A percentile compares a stretch with the other conserved stretches of the same genome.
Evolutionary conservation across 2,329 filamentous ascomycete species (phyloP).

Genomic region (Magnaporthales sp.): DNA sequence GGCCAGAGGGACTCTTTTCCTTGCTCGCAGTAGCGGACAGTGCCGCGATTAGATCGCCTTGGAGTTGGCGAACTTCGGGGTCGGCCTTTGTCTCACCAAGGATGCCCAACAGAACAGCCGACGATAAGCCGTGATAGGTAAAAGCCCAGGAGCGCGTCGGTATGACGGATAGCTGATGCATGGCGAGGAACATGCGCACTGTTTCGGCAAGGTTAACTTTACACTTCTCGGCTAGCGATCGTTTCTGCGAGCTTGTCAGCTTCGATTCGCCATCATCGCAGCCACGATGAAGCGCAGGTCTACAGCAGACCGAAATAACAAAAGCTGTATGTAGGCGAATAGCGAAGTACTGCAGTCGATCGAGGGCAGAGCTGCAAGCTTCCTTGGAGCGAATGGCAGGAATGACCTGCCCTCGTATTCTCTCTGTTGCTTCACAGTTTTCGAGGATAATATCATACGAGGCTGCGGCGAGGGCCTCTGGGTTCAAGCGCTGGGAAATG

Average conservation of each 20-base stretch:
- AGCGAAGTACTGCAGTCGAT: conserved; percentile 55
- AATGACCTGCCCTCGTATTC: conserved; percentile 36
- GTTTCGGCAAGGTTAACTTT: conserved; percentile 56
- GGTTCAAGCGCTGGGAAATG: conserved; percentile 48
- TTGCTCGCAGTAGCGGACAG: conserved; percentile 57
- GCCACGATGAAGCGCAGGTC: conserved; percentile 47
- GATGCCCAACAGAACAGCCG: conserved; percentile 55
- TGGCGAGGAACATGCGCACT: conserved; percentile 59
- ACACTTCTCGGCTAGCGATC: conserved; percentile 46
- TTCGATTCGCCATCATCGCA: conserved; percentile 28
- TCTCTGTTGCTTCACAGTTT: conserved; percentile 46
- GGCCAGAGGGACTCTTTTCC: conserved; percentile 44
- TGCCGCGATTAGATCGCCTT: conserved; percentile 55
- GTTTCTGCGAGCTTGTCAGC: conserved; percentile 44
- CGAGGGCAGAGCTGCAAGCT: conserved; percentile 53
- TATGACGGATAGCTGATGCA: conserved; percentile 60
- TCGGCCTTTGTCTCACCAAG: conserved; percentile 55
- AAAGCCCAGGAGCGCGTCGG: conserved; percentile 61
- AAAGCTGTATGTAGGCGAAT: conserved; percentile 58
- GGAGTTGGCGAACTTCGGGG: conserved; percentile 52
- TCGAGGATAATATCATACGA: conserved; percentile 47
- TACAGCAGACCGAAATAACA: conserved; percentile 56
- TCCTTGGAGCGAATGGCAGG: conserved; percentile 50
- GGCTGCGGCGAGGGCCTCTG: conserved; percentile 39
- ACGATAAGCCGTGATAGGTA: conserved; percentile 59